Conservation (phyloP, 2,329 filamentous ascomycete species). For the Ophiostoma sp. region DNA sequence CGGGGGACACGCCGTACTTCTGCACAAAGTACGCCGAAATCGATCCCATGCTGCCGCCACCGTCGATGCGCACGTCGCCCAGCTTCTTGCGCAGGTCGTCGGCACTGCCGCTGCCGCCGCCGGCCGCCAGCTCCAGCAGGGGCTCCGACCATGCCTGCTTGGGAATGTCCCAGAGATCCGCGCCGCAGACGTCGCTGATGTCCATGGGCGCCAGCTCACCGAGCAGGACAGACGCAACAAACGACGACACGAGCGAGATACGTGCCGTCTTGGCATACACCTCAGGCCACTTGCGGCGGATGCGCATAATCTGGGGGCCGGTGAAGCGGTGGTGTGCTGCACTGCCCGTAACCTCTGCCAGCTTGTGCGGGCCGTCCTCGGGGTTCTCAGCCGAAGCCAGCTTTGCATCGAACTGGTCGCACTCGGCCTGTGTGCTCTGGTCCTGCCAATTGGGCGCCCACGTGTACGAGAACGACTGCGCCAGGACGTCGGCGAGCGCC, state of each 20-base stretch:
- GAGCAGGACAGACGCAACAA: conserved; percentile 84
- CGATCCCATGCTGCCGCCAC: conserved; percentile 69
- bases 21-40: conserved; percentile 74
- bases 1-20: conserved; percentile 69
- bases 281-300: conserved; percentile 71
- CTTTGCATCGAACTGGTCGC: conserved; percentile 74
- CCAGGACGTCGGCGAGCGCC: conserved; percentile 68
- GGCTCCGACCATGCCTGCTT: conserved; percentile 66
- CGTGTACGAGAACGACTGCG: conserved; percentile 69
- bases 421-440: conserved; percentile 86
- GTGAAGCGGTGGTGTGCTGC: conserved; percentile 97
- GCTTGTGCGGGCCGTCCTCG: conserved; percentile 53
- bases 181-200: conserved; percentile 89
- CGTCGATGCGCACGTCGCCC: conserved; percentile 72
- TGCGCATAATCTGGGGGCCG: conserved; percentile 90
- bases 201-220: conserved; percentile 84
- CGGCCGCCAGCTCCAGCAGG: conserved; percentile 70
- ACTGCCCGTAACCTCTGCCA: conserved; percentile 81
- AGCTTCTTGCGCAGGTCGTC: conserved; percentile 66
- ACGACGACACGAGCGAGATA: conserved; percentile 92
- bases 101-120: conserved; percentile 50
- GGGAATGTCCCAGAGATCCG: conserved; percentile 92
- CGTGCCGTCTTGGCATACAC: conserved; percentile 75
- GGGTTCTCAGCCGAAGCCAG: conserved; percentile 37
- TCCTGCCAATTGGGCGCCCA: conserved; percentile 98